Conservation (phyloP, 2,329 filamentous ascomycete species). For the Fusarium buharicum region DNA sequence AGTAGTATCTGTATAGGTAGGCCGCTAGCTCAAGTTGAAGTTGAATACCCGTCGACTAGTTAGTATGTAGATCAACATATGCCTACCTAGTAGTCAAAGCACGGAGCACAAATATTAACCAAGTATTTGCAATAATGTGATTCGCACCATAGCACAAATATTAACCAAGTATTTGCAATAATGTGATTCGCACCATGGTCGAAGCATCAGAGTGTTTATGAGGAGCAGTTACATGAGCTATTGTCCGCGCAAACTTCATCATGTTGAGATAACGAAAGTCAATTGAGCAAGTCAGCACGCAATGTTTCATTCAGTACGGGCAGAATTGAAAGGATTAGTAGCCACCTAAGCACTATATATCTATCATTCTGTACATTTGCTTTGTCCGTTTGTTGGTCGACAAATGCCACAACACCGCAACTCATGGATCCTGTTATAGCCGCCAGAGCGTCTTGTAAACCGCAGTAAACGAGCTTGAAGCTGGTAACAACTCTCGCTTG, state of each 20-base stretch:
- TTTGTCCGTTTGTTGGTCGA: background rate
- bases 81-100: too few species aligned
- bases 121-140: background rate
- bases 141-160: background rate
- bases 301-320: too few species aligned
- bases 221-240: too few species aligned
- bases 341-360: too few species aligned
- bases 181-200: too few species aligned
- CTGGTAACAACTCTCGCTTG: background rate
- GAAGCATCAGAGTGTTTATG: too few species aligned
- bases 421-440: background rate
- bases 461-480: background rate
- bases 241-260: too few species aligned
- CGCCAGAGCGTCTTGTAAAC: background rate
- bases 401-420: slow-evolving; percentile 24
- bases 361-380: too few species aligned
- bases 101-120: background rate
- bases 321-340: too few species aligned
- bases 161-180: background rate
- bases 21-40: background rate
- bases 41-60: background rate
- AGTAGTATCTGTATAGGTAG: background rate
- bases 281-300: too few species aligned
- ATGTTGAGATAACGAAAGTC: too few species aligned
- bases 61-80: background rate